Base-by-base conservation (phyloP, 2,329 filamentous ascomycete species). In the Acrodontium crateriforme region DNA sequence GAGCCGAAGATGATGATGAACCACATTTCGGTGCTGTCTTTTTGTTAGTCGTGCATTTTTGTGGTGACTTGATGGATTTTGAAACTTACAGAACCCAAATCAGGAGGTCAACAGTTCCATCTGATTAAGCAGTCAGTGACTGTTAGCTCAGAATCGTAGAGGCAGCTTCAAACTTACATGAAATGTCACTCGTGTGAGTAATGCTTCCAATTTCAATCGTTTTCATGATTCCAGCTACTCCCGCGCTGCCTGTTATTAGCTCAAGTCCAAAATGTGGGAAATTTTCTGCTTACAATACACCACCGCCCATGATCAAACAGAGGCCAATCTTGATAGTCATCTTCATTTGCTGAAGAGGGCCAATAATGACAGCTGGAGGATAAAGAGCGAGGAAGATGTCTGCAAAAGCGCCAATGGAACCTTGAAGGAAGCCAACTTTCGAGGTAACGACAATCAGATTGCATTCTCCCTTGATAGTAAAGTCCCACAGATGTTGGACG, bases 1-100 rank as follows among this genome's bases (percentile, higher is more conserved):
- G 34, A 34, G 15, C 36, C 38, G 18, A 41, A 37, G 24, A 41
- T 41, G 29, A 41, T 39, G 27, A 39, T 41, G 25, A 39, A 38
- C 38, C 38, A 41, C 13, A 36, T 37, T 18, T 37, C 29, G n/a
- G n/a, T n/a, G n/a, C n/a, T n/a, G n/a, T n/a, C n/a, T n/a, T 3
- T 34, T 39, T 18, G 32, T 17, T 2, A 27, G 28, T 27, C 37
- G n/a, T n/a, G n/a, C n/a, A n/a, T n/a, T n/a, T n/a, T n/a, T n/a
- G n/a, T n/a, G n/a, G n/a, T n/a, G n/a, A n/a, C n/a, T n/a, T n/a
- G n/a, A n/a, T n/a, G n/a, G n/a, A n/a, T n/a, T n/a, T n/a, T n/a
- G n/a, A n/a, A n/a, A n/a, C n/a, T n/a, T n/a, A n/a, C n/a, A n/a
- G n/a, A n/a, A 25, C 23, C 9, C 9, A 8, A 12, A 13, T 25